A percentile compares a stretch with the other conserved stretches of the same genome.
phyloP scores from a whole-genome alignment of 139 green algal genomes.

The Diplosphaera chodatii region DNA sequence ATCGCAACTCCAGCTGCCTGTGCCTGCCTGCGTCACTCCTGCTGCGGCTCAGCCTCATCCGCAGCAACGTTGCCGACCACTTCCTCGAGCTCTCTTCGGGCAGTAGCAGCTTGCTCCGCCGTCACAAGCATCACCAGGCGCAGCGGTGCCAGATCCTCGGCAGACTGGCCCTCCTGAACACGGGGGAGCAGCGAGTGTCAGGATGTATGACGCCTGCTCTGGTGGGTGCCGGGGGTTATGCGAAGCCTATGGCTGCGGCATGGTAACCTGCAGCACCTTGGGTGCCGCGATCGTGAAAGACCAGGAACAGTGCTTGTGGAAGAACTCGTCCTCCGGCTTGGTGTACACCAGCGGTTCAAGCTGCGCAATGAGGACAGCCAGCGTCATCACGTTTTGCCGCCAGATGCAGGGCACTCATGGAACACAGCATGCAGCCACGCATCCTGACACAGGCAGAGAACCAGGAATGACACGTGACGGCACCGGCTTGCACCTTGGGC shows the following conservation, averaged over 20 bases:
- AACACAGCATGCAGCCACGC: no score
- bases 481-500: not conserved
- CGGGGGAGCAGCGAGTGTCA: no score
- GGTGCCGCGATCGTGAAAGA: conserved; percentile 63
- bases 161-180: conserved; percentile 4
- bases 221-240: no score
- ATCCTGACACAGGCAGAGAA: no score
- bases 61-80: conserved; percentile 14
- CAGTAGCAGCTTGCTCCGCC: conserved; percentile 16
- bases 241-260: no score
- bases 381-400: no score
- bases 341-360: conserved; percentile 50
- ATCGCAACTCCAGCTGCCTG: not conserved
- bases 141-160: conserved; percentile 40
- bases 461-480: no score
- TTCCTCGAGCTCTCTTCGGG: conserved; percentile 26
- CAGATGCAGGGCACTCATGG: not conserved
- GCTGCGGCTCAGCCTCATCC: conserved; percentile 20
- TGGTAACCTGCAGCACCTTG: conserved; percentile 8
- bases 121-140: conserved; percentile 47
- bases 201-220: no score
- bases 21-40: not conserved
- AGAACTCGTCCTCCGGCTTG: conserved; percentile 82
- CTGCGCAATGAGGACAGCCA: conserved; percentile 8
- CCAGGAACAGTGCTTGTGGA: conserved; percentile 56